phyloP scores from a whole-genome alignment of 2,329 filamentous ascomycete genomes.

The Penicillium sp. region DNA sequence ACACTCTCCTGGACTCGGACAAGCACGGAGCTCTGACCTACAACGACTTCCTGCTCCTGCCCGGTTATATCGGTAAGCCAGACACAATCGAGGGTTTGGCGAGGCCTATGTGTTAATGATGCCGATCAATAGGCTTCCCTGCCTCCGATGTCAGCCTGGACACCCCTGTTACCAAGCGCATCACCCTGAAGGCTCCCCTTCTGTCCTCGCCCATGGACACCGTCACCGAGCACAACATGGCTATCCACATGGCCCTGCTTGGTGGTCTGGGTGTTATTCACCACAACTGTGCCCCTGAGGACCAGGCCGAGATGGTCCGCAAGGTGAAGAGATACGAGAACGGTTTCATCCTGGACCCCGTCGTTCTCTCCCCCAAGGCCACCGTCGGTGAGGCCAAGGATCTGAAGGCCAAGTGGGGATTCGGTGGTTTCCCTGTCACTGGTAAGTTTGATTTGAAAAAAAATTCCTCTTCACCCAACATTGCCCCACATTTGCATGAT shows the following conservation, averaged over 20 bases:
- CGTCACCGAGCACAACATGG: slow-evolving; percentile 99
- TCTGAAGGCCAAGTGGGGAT: slow-evolving; percentile 97
- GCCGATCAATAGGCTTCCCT: slow-evolving; percentile 68
- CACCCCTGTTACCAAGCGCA: slow-evolving; percentile 90
- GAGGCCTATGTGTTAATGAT: slow-evolving; percentile 29
- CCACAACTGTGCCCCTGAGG: slow-evolving; percentile 98
- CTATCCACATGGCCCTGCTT: slow-evolving; percentile 76
- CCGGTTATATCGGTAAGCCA: slow-evolving; percentile 83
- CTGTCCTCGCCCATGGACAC: slow-evolving; percentile 99
- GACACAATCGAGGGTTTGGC: slow-evolving; percentile 18
- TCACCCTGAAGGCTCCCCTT: slow-evolving; percentile 94
- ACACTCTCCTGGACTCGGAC: slow-evolving; percentile 86
- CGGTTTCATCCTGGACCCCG: slow-evolving; percentile 94
- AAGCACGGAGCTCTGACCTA: slow-evolving; percentile 93
- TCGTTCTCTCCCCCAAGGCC: slow-evolving; percentile 84
- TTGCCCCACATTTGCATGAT: slow-evolving; percentile 62
- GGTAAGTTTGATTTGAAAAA: slow-evolving; percentile 66
- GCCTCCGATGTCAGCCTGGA: slow-evolving; percentile 87
- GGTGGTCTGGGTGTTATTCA: slow-evolving; percentile 79
- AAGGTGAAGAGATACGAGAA: slow-evolving; percentile 99
- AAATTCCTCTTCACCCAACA: slow-evolving; percentile 23
- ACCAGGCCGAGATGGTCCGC: slow-evolving; percentile 97
- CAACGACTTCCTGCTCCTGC: slow-evolving; percentile 96
- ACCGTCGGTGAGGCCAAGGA: slow-evolving; percentile 90
- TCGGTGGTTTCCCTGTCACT: slow-evolving; percentile 97